Percentiles rank a stretch among this genome's conserved stretches.
Evolutionary conservation across 805 yeast genomes (phyloP).

Genomic region (Candida odintsovae): DNA sequence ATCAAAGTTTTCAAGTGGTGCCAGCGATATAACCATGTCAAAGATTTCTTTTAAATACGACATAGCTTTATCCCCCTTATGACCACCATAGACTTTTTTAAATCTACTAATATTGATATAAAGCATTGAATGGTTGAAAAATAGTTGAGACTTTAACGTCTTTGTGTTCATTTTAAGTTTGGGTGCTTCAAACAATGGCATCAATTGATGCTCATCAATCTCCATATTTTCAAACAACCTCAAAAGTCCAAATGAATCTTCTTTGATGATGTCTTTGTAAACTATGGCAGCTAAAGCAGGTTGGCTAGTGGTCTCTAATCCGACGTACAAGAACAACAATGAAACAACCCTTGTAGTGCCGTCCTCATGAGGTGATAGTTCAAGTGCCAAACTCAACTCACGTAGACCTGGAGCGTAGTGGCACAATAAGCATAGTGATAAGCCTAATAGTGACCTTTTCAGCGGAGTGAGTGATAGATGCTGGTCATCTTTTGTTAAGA

Average conservation of each 20-base stretch:
- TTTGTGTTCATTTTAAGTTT: background rate
- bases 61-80: background rate
- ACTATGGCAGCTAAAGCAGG: background rate
- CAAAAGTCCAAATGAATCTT: background rate
- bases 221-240: background rate
- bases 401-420: slow-evolving; percentile 1
- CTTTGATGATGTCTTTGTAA: background rate
- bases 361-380: background rate
- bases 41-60: background rate
- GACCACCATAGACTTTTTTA: background rate
- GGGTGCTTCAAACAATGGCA: background rate
- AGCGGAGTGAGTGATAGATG: background rate
- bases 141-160: background rate
- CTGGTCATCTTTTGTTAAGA: background rate
- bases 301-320: background rate
- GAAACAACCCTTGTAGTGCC: background rate
- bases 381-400: slow-evolving; percentile 3
- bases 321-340: background rate
- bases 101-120: background rate
- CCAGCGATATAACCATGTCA: background rate
- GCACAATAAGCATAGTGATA: background rate
- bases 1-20: background rate
- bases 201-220: background rate
- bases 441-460: slow-evolving; percentile 2
- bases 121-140: background rate